A percentile compares a stretch with the other conserved stretches of the same genome.
phyloP scores from a whole-genome alignment of 148 eudicot species.

The Beta vulgaris region DNA sequence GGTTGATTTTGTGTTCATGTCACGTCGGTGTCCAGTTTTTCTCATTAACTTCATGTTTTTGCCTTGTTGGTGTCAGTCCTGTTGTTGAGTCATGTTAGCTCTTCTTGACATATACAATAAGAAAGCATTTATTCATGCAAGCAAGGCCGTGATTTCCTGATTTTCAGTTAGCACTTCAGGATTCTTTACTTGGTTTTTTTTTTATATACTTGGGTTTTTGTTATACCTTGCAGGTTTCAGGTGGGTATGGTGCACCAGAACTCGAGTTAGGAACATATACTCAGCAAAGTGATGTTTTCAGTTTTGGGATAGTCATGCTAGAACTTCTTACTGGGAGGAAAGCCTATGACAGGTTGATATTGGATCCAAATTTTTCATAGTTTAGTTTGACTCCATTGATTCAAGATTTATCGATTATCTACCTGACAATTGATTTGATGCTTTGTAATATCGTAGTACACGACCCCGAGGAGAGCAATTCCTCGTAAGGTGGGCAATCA shows the following conservation, averaged over 20 bases:
- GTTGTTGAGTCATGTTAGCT: too few relatives aligned
- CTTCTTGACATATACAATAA: too few relatives aligned
- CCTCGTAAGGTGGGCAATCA: conserved; percentile 87
- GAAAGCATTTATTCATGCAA: neutral
- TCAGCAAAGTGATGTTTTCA: conserved; percentile 79
- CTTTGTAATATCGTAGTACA: conserved; percentile 34
- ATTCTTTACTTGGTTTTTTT: neutral
- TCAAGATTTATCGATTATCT: too few relatives aligned
- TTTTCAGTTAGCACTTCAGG: neutral
- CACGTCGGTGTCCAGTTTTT: too few relatives aligned
- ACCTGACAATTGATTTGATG: neutral
- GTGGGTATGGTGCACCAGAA: conserved; percentile 92
- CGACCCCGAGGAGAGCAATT: conserved; percentile 78
- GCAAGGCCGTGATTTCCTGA: neutral
- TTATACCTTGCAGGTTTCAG: conserved; percentile 43
- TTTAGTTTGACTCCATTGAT: neutral
- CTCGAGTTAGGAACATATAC: conserved; percentile 80
- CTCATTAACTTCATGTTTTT: too few relatives aligned
- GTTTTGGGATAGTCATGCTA: conserved; percentile 96
- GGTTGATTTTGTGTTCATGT: too few relatives aligned
- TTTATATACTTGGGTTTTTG: conserved; percentile 1
- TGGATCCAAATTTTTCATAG: neutral
- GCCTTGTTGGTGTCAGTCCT: too few relatives aligned
- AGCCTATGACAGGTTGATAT: conserved; percentile 75
- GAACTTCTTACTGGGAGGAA: conserved; percentile 85